phyloP scores from a whole-genome alignment of 2,329 filamentous ascomycete species.

The Tympanopsis confertula region DNA sequence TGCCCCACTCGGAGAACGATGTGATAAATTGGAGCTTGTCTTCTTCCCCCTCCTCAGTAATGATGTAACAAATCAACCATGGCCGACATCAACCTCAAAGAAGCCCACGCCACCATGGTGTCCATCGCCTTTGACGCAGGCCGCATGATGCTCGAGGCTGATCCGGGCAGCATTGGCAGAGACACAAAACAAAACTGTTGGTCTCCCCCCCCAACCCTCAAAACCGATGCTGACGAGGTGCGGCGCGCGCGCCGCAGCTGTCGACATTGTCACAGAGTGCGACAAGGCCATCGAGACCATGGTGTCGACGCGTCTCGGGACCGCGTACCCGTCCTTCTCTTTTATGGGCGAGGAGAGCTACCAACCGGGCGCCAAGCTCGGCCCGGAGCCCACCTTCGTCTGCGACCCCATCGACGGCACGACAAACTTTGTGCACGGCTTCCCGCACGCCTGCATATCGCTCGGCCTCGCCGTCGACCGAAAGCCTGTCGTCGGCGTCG shows the following conservation, averaged over 20 bases:
- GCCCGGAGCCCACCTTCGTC: slow-evolving; percentile 61
- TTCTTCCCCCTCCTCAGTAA: no score
- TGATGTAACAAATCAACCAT: no score
- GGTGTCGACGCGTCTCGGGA: slow-evolving; percentile 38
- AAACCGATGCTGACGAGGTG: slow-evolving; percentile 2
- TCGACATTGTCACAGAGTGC: slow-evolving; percentile 58
- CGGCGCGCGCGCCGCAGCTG: slow-evolving; percentile 27
- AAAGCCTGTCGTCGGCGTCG: slow-evolving; percentile 55
- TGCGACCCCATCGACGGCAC: slow-evolving; percentile 76
- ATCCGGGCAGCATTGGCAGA: slow-evolving; percentile 41
- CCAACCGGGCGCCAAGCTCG: slow-evolving; percentile 51
- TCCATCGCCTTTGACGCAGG: slow-evolving; percentile 52
- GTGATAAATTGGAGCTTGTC: no score
- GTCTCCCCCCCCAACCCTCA: slow-evolving; percentile 7
- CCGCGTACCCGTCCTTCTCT: slow-evolving; percentile 39
- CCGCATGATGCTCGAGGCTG: slow-evolving; percentile 48
- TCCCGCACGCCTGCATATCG: slow-evolving; percentile 66
- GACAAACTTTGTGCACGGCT: slow-evolving; percentile 70
- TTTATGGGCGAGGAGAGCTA: slow-evolving; percentile 74
- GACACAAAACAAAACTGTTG: slow-evolving; percentile 56
- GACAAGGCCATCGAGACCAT: slow-evolving; percentile 55
- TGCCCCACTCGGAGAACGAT: no score
- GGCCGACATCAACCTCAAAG: slow-evolving; percentile 45
- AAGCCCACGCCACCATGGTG: slow-evolving; percentile 49
- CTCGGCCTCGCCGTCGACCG: slow-evolving; percentile 58